These are phyloP conservation scores for Ceratobasidium sp. DNA, from an alignment of 1,284 basidiomycete species.

Conservation along the genomic window DNA sequence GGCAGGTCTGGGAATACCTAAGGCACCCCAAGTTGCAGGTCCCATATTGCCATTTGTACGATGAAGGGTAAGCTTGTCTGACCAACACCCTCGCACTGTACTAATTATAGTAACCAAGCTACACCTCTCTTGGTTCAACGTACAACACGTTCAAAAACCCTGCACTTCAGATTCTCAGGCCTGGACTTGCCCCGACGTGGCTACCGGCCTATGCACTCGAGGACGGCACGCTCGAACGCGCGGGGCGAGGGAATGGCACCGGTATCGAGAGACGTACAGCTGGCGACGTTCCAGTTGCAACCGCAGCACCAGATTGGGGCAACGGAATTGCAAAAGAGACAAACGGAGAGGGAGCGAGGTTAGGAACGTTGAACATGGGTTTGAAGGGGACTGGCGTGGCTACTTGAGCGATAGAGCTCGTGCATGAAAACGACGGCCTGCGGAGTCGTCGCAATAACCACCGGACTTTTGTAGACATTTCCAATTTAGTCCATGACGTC, in stretches of 20 bases:
- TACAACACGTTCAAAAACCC: constrained; percentile 96
- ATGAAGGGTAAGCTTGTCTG: constrained; percentile 75
- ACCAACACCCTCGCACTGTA: constrained; percentile 19
- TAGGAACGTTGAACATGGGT: not conserved
- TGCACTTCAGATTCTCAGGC: constrained; percentile 51
- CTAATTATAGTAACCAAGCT: constrained; percentile 62
- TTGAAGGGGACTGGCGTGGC: not conserved
- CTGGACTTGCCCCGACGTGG: constrained; percentile 57
- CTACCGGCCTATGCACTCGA: constrained; percentile 81
- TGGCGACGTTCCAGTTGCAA: not conserved
- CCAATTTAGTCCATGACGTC: no score
- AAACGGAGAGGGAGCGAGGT: not conserved
- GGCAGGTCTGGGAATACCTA: constrained; percentile 90
- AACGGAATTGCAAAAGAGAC: constrained; percentile 1
- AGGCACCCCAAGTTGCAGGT: constrained; percentile 68
- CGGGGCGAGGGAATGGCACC: constrained; percentile 54
- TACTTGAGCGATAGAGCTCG: not conserved
- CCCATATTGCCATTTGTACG: constrained; percentile 90
- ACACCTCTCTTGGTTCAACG: constrained; percentile 95
- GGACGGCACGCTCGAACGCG: constrained; percentile 81
- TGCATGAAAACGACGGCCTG: not conserved
- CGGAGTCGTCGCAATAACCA: not conserved
- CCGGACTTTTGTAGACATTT: not conserved
- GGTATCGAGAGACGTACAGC: constrained; percentile 25
- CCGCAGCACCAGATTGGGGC: not conserved